Conservation (phyloP, 2,329 filamentous ascomycete genomes). For the Aureobasidium melanogenum region DNA sequence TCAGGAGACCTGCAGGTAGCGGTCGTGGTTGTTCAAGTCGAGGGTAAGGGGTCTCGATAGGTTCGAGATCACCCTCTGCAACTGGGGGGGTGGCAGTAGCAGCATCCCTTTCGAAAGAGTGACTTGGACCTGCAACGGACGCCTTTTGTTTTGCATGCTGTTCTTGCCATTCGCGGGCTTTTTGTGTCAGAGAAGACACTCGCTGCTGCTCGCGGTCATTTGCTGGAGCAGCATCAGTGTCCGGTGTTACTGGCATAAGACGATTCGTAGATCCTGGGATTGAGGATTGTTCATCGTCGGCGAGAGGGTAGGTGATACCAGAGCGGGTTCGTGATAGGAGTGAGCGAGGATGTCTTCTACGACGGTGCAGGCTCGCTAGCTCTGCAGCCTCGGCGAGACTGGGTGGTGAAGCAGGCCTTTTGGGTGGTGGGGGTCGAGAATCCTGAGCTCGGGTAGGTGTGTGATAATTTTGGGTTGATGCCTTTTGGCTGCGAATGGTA, state of each 20-base stretch:
- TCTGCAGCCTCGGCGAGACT: constrained; percentile 47
- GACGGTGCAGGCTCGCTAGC: constrained; percentile 39
- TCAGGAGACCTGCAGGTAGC: constrained; percentile 50
- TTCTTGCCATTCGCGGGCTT: constrained; percentile 9
- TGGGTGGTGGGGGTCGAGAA: background rate
- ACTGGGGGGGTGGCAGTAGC: constrained; percentile 63
- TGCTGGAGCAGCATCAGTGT: constrained; percentile 21
- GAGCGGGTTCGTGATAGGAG: constrained; percentile 22
- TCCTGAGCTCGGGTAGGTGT: background rate
- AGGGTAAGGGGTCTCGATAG: constrained; percentile 27
- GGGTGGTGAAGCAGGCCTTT: constrained; percentile 21
- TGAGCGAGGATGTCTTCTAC: constrained; percentile 41
- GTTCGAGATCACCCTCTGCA: constrained; percentile 61
- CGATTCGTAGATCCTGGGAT: background rate
- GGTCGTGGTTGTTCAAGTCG: constrained; percentile 16
- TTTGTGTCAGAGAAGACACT: background rate
- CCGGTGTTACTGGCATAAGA: constrained; percentile 25
- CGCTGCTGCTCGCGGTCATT: background rate
- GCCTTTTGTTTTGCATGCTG: constrained; percentile 4
- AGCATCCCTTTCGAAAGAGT: background rate
- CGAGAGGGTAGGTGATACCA: constrained; percentile 1
- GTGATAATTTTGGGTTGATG: background rate
- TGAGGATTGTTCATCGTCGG: background rate
- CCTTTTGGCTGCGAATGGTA: background rate
- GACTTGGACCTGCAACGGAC: background rate